These are phyloP conservation scores for Lophium mytilinum DNA, from an alignment of 495 filamentous ascomycete genomes.

Conservation along the genomic window DNA sequence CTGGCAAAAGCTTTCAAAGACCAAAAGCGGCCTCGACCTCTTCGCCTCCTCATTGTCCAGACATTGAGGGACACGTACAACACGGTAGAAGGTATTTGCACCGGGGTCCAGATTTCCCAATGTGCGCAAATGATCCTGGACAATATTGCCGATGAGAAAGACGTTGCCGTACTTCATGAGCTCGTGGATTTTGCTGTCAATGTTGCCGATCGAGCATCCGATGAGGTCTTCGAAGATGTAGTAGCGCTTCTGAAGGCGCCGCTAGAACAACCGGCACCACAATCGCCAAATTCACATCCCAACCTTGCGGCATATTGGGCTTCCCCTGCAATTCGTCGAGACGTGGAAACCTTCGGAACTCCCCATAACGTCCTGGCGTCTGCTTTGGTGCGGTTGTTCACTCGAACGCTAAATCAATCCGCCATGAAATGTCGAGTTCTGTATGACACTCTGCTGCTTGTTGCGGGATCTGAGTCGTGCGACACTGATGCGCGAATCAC, in stretches of 20 bases:
- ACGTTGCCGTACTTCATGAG: constrained; percentile 34
- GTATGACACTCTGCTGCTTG: constrained; percentile 49
- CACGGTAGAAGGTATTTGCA: constrained; percentile 34
- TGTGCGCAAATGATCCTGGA: constrained; percentile 41
- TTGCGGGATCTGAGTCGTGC: constrained; percentile 46
- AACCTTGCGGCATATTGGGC: constrained; percentile 7
- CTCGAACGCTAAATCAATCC: constrained; percentile 49
- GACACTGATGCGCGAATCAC: constrained; percentile 66
- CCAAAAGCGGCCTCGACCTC: constrained; percentile 51
- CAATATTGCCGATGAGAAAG: constrained; percentile 44
- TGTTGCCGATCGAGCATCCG: constrained; percentile 32
- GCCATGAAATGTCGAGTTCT: constrained; percentile 43
- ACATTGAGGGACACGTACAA: constrained; percentile 61
- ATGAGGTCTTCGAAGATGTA: constrained; percentile 37
- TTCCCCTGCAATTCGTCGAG: neutral
- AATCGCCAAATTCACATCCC: constrained; percentile 6
- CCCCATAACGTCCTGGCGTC: constrained; percentile 17
- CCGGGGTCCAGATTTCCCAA: constrained; percentile 2
- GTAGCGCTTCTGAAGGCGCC: constrained; percentile 8
- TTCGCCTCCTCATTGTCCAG: constrained; percentile 52
- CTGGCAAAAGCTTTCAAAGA: constrained; percentile 60
- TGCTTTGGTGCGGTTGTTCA: constrained; percentile 38
- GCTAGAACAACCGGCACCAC: neutral
- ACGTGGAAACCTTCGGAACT: constrained; percentile 7
- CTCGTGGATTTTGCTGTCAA: constrained; percentile 45